These are phyloP conservation scores for Amanita polypyramis DNA, from an alignment of 768 basidiomycete genomes.

Conservation along the genomic window DNA sequence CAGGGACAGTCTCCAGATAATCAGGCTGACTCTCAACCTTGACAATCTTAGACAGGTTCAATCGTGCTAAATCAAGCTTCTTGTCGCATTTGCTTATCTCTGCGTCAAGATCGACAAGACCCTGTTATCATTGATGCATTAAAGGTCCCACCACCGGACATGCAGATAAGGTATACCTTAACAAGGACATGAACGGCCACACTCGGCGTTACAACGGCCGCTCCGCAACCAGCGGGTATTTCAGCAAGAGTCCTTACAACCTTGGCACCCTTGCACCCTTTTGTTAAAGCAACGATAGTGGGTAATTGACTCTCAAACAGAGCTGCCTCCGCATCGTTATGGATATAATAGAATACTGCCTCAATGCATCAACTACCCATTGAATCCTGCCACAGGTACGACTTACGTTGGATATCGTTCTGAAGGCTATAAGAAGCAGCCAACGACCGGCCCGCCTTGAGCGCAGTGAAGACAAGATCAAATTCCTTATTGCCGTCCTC, in stretches of 20 bases:
- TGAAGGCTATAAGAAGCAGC: conserved; percentile 87
- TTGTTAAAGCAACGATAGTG: conserved; percentile 75
- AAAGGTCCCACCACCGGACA: not conserved
- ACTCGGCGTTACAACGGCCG: conserved; percentile 64
- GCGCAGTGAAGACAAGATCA: conserved; percentile 70
- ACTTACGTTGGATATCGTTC: conserved; percentile 69
- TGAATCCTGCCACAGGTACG: not conserved
- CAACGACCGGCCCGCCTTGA: conserved; percentile 75
- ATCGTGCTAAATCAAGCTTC: conserved; percentile 64
- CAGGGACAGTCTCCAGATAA: conserved; percentile 75
- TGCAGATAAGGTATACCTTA: conserved; percentile 38
- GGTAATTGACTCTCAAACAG: conserved; percentile 64
- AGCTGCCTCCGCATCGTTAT: conserved; percentile 47
- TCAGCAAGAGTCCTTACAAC: conserved; percentile 54
- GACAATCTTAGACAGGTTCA: conserved; percentile 66
- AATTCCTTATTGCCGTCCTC: conserved; percentile 75
- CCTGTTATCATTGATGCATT: conserved; percentile 31
- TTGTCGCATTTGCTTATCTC: conserved; percentile 89
- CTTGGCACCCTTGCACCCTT: conserved; percentile 72
- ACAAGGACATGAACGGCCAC: conserved; percentile 79
- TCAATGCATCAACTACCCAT: conserved; percentile 4
- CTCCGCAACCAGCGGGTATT: conserved; percentile 86
- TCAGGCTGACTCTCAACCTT: conserved; percentile 66
- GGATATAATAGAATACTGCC: conserved; percentile 69
- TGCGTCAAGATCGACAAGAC: conserved; percentile 78